Base-by-base conservation (phyloP, 176 grass and related monocot species). In the Pontederia crassipes region DNA sequence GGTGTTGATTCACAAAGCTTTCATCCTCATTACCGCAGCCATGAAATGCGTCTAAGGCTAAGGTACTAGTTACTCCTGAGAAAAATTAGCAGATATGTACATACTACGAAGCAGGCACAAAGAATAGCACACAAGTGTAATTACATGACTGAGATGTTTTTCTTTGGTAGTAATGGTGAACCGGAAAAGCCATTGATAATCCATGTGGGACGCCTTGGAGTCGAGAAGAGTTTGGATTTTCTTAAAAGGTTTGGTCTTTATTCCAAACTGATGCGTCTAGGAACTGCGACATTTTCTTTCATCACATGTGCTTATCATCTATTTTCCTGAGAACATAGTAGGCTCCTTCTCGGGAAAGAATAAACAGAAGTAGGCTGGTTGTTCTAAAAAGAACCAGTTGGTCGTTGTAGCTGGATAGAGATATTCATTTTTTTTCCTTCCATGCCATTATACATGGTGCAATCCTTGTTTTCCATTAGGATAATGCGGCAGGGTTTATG, bases 171-270 rank as follows among this genome's bases (percentile, higher is more conserved):
- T 29, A 77, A 87, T 24, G 92, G 86, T 1, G 81, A 96, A 66
- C 86, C 92, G 66, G 86, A 88, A 57, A 96, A 90, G 48, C 73
- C 92, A 56, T 77, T 96, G 56, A 80, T 96, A 79, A 80, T 96
- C 45, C 78, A 96, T 85, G 86, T 96, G 57, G 92, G 86, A 62
- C 80, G 92, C 28, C 73, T 96, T 64, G 92, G 92, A 73, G 86
- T 90, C 57, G 92, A 96, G 75, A 96, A 96, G 82, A 96, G 83
- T 62, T 75, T 96, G 62, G 92, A 90, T 80, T 96, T 96, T 80
- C 83, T 88, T 12, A 96, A 90, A 75, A 81, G 73, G 90, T 89
- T 50, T 77, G 76, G 24, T 72, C 58, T 20, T 35, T 11, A 29
- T 14, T 56, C 24, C 10, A 15, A 46, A 57, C 32, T 40, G 32